Conservation (phyloP, 2,329 filamentous ascomycete species). For the Fusarium torulosum region DNA sequence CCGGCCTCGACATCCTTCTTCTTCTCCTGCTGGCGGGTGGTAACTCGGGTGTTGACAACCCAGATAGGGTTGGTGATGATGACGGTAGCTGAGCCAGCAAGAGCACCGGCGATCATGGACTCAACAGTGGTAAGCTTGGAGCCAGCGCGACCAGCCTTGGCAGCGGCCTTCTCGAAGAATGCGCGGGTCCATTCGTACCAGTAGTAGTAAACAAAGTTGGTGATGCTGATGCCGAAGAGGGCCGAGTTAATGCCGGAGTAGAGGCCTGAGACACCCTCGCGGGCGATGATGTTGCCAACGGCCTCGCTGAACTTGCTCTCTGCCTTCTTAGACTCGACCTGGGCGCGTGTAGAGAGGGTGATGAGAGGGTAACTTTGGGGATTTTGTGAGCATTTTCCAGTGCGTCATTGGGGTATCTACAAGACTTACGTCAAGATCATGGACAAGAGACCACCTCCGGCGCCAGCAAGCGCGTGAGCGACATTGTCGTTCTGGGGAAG, state of each 20-base stretch:
- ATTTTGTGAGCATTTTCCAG: constrained; percentile 29
- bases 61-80: constrained; percentile 98
- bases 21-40: constrained; percentile 77
- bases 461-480: constrained; percentile 91
- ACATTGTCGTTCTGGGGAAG: constrained; percentile 95
- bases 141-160: constrained; percentile 76
- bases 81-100: constrained; percentile 94
- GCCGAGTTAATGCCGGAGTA: constrained; percentile 95
- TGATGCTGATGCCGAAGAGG: constrained; percentile 96
- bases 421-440: constrained; percentile 87
- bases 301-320: constrained; percentile 87
- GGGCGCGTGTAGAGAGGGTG: constrained; percentile 95
- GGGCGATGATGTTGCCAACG: constrained; percentile 86
- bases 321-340: constrained; percentile 96
- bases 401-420: constrained; percentile 11
- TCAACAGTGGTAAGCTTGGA: constrained; percentile 91
- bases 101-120: constrained; percentile 93
- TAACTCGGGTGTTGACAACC: constrained; percentile 99
- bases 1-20: constrained; percentile 60
- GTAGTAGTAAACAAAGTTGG: constrained; percentile 99
- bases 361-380: constrained; percentile 86
- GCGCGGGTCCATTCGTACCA: constrained; percentile 98
- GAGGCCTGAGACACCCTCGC: constrained; percentile 88
- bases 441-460: constrained; percentile 92
- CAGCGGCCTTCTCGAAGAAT: constrained; percentile 84